Percentiles rank a stretch among this genome's conserved stretches.
These are phyloP conservation scores for Cyberlindnera misumaiensis DNA, from an alignment of 805 yeast species.

Conservation along the genomic window DNA sequence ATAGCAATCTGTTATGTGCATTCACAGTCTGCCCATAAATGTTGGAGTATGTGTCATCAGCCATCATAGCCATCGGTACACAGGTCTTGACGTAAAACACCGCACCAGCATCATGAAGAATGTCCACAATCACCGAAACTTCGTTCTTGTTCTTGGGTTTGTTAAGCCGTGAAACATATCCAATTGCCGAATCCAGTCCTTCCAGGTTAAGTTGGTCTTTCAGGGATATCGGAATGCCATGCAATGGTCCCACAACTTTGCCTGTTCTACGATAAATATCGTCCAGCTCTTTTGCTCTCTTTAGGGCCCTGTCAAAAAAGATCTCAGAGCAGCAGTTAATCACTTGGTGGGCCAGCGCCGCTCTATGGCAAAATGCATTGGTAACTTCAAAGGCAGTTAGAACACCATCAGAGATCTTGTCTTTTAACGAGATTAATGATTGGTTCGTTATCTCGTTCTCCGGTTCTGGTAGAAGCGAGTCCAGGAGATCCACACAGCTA, in stretches of 20 bases:
- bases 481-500: slow-evolving; percentile 15
- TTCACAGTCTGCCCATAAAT: slow-evolving; percentile 39
- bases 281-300: slow-evolving; percentile 48
- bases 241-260: slow-evolving; percentile 53
- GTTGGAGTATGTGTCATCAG: slow-evolving; percentile 37
- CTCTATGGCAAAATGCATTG: slow-evolving; percentile 45
- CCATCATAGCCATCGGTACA: slow-evolving; percentile 44
- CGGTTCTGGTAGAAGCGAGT: slow-evolving; percentile 40
- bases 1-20: slow-evolving; percentile 33
- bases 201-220: slow-evolving; percentile 36
- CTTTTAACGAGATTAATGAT: slow-evolving; percentile 4
- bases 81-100: slow-evolving; percentile 48
- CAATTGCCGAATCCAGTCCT: slow-evolving; percentile 43
- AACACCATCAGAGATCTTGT: slow-evolving; percentile 1
- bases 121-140: slow-evolving; percentile 31
- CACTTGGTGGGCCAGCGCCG: slow-evolving; percentile 51
- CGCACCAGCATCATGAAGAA: slow-evolving; percentile 41
- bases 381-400: slow-evolving; percentile 7
- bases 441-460: slow-evolving; percentile 15
- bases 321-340: slow-evolving; percentile 27
- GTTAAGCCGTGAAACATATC: slow-evolving; percentile 38
- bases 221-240: slow-evolving; percentile 59
- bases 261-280: slow-evolving; percentile 39
- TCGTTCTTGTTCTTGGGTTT: slow-evolving; percentile 48
- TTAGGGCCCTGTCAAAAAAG: slow-evolving; percentile 50